Evolutionary conservation across 306 rosid genomes (phyloP).

Genomic region (Lupinus albus): DNA sequence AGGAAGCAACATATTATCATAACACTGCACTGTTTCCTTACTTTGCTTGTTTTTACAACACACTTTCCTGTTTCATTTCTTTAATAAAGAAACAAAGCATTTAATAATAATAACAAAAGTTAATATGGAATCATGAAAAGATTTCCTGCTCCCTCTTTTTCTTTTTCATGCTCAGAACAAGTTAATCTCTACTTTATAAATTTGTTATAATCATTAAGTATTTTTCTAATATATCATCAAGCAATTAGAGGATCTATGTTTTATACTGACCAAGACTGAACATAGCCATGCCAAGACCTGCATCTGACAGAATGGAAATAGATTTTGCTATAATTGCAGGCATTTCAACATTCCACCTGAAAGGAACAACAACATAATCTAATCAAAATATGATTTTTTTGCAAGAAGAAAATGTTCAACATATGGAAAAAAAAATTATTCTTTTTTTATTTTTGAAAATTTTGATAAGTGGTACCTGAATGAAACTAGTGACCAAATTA

Average conservation of each 20-base stretch:
- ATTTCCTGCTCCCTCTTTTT: constrained; percentile 35
- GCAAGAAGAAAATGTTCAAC: background rate
- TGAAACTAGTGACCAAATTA: constrained; percentile 84
- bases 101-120: constrained; percentile 33
- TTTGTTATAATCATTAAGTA: too few relatives aligned
- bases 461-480: constrained; percentile 49
- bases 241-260: background rate
- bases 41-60: constrained; percentile 37
- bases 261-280: constrained; percentile 88
- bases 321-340: constrained; percentile 84
- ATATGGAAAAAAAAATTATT: background rate
- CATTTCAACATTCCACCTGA: constrained; percentile 84
- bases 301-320: constrained; percentile 86
- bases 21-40: constrained; percentile 19
- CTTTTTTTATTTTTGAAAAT: background rate
- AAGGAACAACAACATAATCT: background rate
- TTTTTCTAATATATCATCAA: background rate
- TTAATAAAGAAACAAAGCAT: background rate
- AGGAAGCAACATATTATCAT: constrained; percentile 36
- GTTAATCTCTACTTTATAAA: background rate
- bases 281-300: constrained; percentile 99
- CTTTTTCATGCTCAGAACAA: background rate
- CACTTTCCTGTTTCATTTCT: constrained; percentile 18
- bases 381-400: background rate
- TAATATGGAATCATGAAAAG: constrained; percentile 35